Base-by-base conservation (phyloP, 257 asterid genomes). In the Osmanthus fragrans region DNA sequence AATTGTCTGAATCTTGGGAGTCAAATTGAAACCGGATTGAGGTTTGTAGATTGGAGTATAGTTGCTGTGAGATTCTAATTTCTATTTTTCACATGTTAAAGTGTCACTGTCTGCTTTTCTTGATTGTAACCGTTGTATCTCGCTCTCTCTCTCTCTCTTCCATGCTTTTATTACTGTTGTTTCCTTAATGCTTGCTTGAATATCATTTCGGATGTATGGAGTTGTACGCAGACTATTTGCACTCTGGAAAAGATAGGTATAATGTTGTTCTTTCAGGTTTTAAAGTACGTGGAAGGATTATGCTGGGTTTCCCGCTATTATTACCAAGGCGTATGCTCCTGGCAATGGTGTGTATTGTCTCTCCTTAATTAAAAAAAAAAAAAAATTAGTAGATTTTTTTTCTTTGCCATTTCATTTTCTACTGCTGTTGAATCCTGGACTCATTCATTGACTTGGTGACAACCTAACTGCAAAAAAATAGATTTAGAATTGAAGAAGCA, bases 221-320 rank as follows among this genome's bases (percentile, higher is more conserved):
- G 7, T 16, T 39, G n/a, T 73, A 21, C 54, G 60, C 69, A 76
- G 25, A 7, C 79, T 39, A 39, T 42, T 58, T 56, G 70, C 49
- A 19, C 47, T 66, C 49, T 72, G 80, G 42, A 9, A 60, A 42
- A 72, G 76, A 47, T 47, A 47, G 76, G 70, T 79, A 80, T 85
- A 42, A 80, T 32, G 65, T 27, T 72, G n/a, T 54, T 37, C 63
- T 82, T 42, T 85, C 91, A 93, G 98, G 97, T 96, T 68, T 85
- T 84, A 84, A 93, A 93, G 84, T 96, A 83, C 80, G 96, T 96
- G 81, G 99, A 93, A 86, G 99, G 99, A 37, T 82, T 96, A 78
- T 96, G 99, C 77, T 95, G 99, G 99, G 94, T 93, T 85, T 91
- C 96, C 93, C 97, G 96, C 85, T 96, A 96, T 86, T 96, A 96